phyloP scores from a whole-genome alignment of 345 rosid genomes.

The Bruguiera gymnorhiza region DNA sequence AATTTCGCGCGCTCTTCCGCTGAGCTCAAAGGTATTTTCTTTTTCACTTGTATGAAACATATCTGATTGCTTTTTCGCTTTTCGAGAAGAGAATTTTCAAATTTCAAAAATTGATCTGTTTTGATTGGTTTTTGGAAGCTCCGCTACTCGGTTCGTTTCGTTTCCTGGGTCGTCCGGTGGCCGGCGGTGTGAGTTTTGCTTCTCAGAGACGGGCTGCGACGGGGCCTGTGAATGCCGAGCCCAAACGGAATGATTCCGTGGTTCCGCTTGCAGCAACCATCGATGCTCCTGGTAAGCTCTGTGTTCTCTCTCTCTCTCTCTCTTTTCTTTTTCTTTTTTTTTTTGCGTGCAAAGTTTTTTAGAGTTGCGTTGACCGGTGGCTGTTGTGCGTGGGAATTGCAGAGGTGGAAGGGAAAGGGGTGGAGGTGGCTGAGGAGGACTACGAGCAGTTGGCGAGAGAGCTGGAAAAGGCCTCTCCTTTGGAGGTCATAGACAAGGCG shows the following conservation, averaged over 20 bases:
- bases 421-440: conserved; percentile 34
- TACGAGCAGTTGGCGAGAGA: conserved; percentile 55
- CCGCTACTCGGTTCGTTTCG: conserved; percentile 53
- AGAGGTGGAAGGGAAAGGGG: conserved; percentile 62
- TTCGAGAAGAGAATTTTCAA: background rate
- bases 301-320: too few species aligned
- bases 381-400: conserved; percentile 10
- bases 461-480: conserved; percentile 72
- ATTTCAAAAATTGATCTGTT: background rate
- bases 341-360: background rate
- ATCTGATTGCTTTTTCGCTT: background rate
- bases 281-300: conserved; percentile 55
- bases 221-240: conserved; percentile 56
- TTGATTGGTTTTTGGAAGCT: conserved; percentile 26
- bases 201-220: conserved; percentile 41
- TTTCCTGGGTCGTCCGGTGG: conserved; percentile 35
- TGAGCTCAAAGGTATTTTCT: conserved; percentile 43
- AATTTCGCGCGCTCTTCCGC: conserved; percentile 27
- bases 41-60: background rate
- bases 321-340: background rate
- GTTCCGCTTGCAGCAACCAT: conserved; percentile 54
- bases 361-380: background rate
- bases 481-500: conserved; percentile 86
- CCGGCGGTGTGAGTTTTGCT: conserved; percentile 32
- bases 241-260: conserved; percentile 46